phyloP scores from a whole-genome alignment of 306 rosid genomes.

The Senna tora region DNA sequence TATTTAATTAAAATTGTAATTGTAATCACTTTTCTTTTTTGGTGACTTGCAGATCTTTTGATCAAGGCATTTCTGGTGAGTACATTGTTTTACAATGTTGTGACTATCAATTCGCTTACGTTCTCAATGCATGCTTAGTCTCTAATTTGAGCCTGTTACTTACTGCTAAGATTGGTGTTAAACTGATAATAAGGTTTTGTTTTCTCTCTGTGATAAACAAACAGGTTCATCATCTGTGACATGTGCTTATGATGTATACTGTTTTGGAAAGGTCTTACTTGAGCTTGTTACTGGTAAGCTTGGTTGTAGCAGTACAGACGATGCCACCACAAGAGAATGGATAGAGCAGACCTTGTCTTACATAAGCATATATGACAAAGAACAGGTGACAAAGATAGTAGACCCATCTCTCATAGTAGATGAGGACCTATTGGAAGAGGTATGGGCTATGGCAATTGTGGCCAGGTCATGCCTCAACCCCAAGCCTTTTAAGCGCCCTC shows the following conservation, averaged over 20 bases:
- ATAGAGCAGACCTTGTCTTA: conserved; percentile 61
- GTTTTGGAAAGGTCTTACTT: conserved; percentile 85
- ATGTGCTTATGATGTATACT: conserved; percentile 73
- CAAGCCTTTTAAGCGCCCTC: conserved; percentile 84
- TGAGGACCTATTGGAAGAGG: conserved; percentile 92
- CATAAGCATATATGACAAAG: conserved; percentile 74
- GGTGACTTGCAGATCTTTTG: conserved; percentile 58
- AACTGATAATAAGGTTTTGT: neutral
- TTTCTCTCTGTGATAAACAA: conserved; percentile 34
- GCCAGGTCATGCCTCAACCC: conserved; percentile 95
- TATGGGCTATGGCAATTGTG: conserved; percentile 93
- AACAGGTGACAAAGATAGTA: conserved; percentile 63
- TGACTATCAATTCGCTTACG: neutral
- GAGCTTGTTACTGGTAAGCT: conserved; percentile 91
- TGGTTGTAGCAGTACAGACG: conserved; percentile 69
- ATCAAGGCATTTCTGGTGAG: conserved; percentile 57
- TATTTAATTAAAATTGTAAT: neutral
- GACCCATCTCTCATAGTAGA: conserved; percentile 84
- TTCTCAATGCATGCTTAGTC: neutral
- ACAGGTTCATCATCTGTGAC: conserved; percentile 65
- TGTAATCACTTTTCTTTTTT: neutral
- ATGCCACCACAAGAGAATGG: conserved; percentile 72
- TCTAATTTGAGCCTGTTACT: neutral
- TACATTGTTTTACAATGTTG: neutral
- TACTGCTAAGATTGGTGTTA: too few relatives aligned